phyloP scores from a whole-genome alignment of 2,329 filamentous ascomycete genomes.

The Alternaria gaisen region DNA sequence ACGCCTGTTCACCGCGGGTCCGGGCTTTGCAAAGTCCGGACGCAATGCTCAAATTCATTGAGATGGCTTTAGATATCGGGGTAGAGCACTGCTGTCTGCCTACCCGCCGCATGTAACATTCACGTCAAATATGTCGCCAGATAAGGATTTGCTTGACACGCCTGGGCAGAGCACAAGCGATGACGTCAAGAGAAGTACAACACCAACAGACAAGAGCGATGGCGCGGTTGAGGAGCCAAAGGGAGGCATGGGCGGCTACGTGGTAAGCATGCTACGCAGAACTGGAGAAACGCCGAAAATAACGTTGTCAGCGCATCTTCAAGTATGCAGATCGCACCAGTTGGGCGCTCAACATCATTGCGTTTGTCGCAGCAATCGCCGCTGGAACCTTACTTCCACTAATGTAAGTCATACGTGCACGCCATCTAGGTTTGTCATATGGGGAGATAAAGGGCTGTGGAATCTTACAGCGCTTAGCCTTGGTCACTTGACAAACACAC shows the following conservation, averaged over 20 bases:
- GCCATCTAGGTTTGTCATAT: background rate
- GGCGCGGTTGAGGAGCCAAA: conserved; percentile 21
- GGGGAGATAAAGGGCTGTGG: background rate
- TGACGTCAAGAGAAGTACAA: conserved; percentile 10
- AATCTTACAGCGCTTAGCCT: background rate
- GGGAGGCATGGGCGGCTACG: conserved; percentile 34
- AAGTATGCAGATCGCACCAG: conserved; percentile 44
- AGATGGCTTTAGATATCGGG: background rate
- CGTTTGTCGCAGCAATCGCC: conserved; percentile 52
- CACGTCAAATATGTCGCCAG: conserved; percentile 15
- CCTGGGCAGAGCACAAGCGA: conserved; percentile 10
- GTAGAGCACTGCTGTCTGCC: background rate
- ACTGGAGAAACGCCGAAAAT: background rate
- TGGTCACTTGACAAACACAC: background rate
- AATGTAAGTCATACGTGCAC: conserved; percentile 42
- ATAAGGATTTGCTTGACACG: conserved; percentile 16
- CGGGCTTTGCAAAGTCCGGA: conserved; percentile 4
- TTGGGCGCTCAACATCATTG: conserved; percentile 44
- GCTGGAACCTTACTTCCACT: conserved; percentile 58
- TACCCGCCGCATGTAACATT: background rate
- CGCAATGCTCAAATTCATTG: background rate
- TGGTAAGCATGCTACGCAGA: conserved; percentile 26
- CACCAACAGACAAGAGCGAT: conserved; percentile 6
- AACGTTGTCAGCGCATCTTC: conserved; percentile 42
- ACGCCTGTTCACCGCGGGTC: background rate